Evolutionary conservation across 148 eudicot genomes (phyloP), one percentile per base, ranked within the genome.

Genomic region (Rhododendron henanense): DNA sequence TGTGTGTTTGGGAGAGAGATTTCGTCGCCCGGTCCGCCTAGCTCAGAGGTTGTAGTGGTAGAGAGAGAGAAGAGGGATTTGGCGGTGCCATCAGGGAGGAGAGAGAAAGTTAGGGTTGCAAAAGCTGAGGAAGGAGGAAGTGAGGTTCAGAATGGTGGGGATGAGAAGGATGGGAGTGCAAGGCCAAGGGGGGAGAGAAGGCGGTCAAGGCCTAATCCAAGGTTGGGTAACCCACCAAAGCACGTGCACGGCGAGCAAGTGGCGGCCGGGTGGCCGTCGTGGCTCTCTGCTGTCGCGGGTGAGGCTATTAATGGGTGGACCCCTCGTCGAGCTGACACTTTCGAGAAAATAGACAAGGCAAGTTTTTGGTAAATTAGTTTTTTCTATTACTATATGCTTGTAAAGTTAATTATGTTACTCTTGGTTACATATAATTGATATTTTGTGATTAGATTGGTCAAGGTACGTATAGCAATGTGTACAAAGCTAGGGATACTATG

Each of bases 401-500:
- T 83, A 2, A 78, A 8, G 25, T 47, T 82, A 76, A 16, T 65
- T 69, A 23, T 47, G 18, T 87, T 59, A 81, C 82, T 78, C 19
- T 19, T 79, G 82, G 55, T 80, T 84, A 57, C 75, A 16, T 89
- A 51, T 81, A 74, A 71, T 83, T n/a, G 67, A n/a, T 31, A 74
- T 69, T 81, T 79, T 57, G 71, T 87, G 79, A 25, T 89, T 85
- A 95, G 98, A 94, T 95, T 91, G 98, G 97, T 48, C 96, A 94
- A 93, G 98, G 98, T 25, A 95, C 98, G 57, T 95, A 95, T 69
- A 94, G 97, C 86, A 95, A 93, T 90, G 98, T 95, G 91, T 95
- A 94, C 88, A 95, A 95, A 92, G 98, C 96, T 83, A 91, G 94
- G 88, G 98, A 95, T 83, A 57, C 88, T 47, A 79, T 94, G 69